These are phyloP conservation scores for Xerocomus minutiporus DNA, from an alignment of 1,284 basidiomycete species.

Conservation along the genomic window DNA sequence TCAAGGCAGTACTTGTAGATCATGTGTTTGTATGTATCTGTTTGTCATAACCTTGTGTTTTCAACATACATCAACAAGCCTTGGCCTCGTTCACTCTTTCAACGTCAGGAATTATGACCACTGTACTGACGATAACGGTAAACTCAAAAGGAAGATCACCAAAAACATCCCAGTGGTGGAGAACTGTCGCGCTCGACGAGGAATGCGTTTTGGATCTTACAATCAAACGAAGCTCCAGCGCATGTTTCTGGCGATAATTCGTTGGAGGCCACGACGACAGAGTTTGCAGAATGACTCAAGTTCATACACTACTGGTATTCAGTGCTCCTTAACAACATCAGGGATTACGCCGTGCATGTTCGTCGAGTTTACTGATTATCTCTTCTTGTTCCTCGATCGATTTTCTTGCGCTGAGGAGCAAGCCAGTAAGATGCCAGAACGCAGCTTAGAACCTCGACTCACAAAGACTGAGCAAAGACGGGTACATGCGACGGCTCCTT, in stretches of 20 bases:
- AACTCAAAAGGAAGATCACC: no score
- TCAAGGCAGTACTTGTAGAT: background rate
- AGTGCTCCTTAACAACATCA: background rate
- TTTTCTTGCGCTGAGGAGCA: constrained; percentile 37
- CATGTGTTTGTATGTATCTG: constrained; percentile 4
- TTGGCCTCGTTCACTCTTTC: no score
- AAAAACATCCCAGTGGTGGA: no score
- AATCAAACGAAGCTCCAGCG: no score
- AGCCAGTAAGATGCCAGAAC: constrained; percentile 2
- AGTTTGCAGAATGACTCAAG: background rate
- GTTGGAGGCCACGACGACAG: no score
- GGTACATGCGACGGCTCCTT: constrained; percentile 46
- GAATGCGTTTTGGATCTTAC: no score
- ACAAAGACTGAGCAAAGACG: constrained; percentile 62
- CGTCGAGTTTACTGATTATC: constrained; percentile 43
- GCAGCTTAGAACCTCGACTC: constrained; percentile 25
- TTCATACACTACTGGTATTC: background rate
- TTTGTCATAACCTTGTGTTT: constrained; percentile 10
- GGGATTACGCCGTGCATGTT: constrained; percentile 18
- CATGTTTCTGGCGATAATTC: no score
- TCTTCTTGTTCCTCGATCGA: constrained; percentile 40
- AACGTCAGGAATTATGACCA: no score
- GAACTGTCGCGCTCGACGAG: no score
- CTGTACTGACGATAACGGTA: no score
- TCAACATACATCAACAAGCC: background rate